Evolutionary conservation across 371 early-diverging fungal genomes (phyloP).

Genomic region (Dipsacomyces acuminosporus): DNA sequence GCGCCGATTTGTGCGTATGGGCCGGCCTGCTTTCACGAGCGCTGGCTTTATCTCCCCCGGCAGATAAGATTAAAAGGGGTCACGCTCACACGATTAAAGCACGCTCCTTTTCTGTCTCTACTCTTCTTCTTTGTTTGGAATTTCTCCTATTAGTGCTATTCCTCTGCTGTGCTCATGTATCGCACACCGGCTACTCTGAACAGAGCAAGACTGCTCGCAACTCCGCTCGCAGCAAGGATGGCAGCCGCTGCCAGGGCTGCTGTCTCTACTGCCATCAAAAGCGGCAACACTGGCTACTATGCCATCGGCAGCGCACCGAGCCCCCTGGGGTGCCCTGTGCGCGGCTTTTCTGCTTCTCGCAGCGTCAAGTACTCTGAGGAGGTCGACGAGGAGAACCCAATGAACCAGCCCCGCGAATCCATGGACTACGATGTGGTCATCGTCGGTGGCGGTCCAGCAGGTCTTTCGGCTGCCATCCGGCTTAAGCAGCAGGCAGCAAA

Average conservation of each 20-base stretch:
- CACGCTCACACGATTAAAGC: no score
- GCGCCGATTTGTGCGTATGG: no score
- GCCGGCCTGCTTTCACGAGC: no score
- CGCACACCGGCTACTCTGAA: slow-evolving; percentile 10
- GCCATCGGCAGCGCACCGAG: neutral
- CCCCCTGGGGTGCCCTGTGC: neutral
- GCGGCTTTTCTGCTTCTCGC: slow-evolving; percentile 8
- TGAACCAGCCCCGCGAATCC: slow-evolving; percentile 53
- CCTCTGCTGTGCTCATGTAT: slow-evolving; percentile 5
- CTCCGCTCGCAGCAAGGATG: slow-evolving; percentile 2
- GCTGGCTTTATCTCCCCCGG: no score
- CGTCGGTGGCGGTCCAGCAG: slow-evolving; percentile 95
- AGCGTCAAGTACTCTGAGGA: slow-evolving; percentile 1
- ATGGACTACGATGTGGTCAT: slow-evolving; percentile 96
- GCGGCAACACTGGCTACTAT: neutral
- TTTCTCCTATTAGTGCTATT: neutral
- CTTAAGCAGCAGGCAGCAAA: slow-evolving; percentile 84
- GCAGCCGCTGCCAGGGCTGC: neutral
- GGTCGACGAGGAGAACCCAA: slow-evolving; percentile 9
- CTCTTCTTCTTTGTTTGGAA: neutral
- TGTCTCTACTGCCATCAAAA: no score
- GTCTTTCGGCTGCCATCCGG: slow-evolving; percentile 91
- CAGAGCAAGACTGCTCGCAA: slow-evolving; percentile 1
- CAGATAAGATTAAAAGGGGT: no score
- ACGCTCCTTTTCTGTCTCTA: neutral